Conservation (phyloP, 2,329 filamentous ascomycete species). For the Monosporascus sp. region DNA sequence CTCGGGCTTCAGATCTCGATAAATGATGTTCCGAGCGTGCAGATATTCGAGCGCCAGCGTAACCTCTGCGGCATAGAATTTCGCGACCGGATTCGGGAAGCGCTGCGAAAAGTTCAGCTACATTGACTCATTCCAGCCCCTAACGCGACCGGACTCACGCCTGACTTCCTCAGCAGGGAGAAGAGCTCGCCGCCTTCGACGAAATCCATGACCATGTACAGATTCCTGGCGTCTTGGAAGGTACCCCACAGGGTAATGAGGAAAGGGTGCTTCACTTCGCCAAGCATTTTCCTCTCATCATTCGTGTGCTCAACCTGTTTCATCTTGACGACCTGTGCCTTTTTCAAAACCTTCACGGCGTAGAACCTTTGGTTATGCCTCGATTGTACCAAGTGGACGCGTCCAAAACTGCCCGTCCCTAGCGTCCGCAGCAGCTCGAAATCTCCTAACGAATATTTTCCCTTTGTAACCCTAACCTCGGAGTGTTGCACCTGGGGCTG, state of each 20-base stretch:
- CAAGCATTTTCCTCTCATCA: slow-evolving; percentile 92
- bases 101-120: slow-evolving; percentile 51
- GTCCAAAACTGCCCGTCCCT: slow-evolving; percentile 93
- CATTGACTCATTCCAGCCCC: not conserved
- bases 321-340: slow-evolving; percentile 98
- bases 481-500: slow-evolving; percentile 25
- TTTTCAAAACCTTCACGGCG: slow-evolving; percentile 97
- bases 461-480: slow-evolving; percentile 72
- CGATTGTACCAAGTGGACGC: slow-evolving; percentile 94
- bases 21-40: slow-evolving; percentile 93
- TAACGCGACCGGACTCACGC: slow-evolving; percentile 46
- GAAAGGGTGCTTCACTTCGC: slow-evolving; percentile 96
- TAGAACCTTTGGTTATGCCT: slow-evolving; percentile 98
- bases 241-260: slow-evolving; percentile 97
- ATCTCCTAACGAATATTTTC: slow-evolving; percentile 91
- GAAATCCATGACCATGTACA: slow-evolving; percentile 99
- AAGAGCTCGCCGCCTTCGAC: slow-evolving; percentile 98
- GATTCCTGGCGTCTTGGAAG: slow-evolving; percentile 89
- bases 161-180: slow-evolving; percentile 89
- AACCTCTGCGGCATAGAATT: slow-evolving; percentile 98
- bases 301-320: slow-evolving; percentile 99
- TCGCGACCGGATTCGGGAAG: slow-evolving; percentile 96
- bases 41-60: slow-evolving; percentile 93
- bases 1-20: slow-evolving; percentile 94
- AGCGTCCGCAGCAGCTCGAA: slow-evolving; percentile 87